A percentile compares a stretch with the other conserved stretches of the same genome.
Evolutionary conservation across 768 basidiomycete species (phyloP).

Genomic region (Mycena metata): DNA sequence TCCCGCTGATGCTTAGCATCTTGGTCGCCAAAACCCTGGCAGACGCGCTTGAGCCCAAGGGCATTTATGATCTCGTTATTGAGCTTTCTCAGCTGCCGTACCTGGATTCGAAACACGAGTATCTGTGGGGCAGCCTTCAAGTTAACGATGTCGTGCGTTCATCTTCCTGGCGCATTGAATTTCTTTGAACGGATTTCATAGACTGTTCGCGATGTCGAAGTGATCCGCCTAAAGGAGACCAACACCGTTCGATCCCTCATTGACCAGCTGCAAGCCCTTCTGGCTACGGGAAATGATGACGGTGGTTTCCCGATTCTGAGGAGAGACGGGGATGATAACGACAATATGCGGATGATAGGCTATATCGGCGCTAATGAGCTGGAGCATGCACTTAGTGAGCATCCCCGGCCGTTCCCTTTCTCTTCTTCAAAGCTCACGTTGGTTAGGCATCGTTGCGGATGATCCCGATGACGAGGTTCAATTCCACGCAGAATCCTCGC

Average conservation of each 20-base stretch:
- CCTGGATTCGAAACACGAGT: slow-evolving; percentile 91
- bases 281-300: slow-evolving; percentile 75
- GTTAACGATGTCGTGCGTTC: slow-evolving; percentile 84
- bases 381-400: slow-evolving; percentile 90
- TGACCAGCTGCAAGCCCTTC: slow-evolving; percentile 73
- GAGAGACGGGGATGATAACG: slow-evolving; percentile 56
- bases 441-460: slow-evolving; percentile 81
- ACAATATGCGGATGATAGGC: slow-evolving; percentile 79
- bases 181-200: slow-evolving; percentile 47
- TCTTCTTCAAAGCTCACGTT: background rate
- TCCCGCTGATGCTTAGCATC: slow-evolving; percentile 81
- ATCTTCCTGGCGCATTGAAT: background rate
- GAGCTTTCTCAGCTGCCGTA: slow-evolving; percentile 93
- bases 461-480: slow-evolving; percentile 74
- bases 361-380: slow-evolving; percentile 95
- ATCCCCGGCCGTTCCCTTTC: background rate
- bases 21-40: slow-evolving; percentile 93
- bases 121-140: slow-evolving; percentile 84
- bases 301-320: slow-evolving; percentile 90
- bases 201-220: slow-evolving; percentile 76
- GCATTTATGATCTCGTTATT: slow-evolving; percentile 97
- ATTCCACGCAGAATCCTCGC: slow-evolving; percentile 67
- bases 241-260: slow-evolving; percentile 87
- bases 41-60: slow-evolving; percentile 90
- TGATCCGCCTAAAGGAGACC: slow-evolving; percentile 76